phyloP scores from a whole-genome alignment of 163 green algal genomes.

The Scenedesmus sp. region DNA sequence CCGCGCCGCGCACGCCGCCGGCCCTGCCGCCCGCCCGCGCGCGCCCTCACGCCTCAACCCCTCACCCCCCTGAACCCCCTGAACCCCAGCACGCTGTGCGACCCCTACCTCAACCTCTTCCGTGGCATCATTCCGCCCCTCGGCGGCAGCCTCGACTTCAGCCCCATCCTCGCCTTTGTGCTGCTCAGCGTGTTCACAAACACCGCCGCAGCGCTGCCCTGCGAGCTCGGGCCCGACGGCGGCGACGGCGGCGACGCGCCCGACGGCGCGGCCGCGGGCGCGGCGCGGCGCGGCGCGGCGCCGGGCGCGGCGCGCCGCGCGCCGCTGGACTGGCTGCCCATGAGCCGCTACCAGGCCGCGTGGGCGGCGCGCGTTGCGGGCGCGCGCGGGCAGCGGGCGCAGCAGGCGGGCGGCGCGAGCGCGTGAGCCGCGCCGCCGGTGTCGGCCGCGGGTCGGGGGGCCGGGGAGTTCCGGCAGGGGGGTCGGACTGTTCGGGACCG shows the following conservation, averaged over 20 bases:
- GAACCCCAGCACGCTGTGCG: conserved; percentile 84
- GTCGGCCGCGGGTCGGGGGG: no score
- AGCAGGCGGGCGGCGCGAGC: background rate
- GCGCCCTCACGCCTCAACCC: no score
- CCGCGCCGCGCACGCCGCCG: no score
- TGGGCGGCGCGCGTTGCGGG: conserved; percentile 35
- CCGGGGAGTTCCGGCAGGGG: no score
- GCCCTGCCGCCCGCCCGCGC: no score
- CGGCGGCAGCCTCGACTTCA: conserved; percentile 94
- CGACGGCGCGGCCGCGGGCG: conserved; percentile 5
- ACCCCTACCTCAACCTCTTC: conserved; percentile 98
- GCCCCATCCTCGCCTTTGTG: conserved; percentile 96
- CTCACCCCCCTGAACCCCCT: background rate
- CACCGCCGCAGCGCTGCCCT: conserved; percentile 85
- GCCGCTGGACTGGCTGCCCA: conserved; percentile 12
- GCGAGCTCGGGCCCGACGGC: conserved; percentile 70
- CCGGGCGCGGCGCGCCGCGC: background rate
- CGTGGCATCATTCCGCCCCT: conserved; percentile 95
- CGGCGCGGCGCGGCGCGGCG: background rate
- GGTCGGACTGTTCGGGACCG: no score
- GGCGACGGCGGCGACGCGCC: background rate
- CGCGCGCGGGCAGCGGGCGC: conserved; percentile 8
- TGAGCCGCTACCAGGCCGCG: conserved; percentile 39
- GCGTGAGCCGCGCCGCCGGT: no score
- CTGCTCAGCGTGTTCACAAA: conserved; percentile 90